phyloP scores from a whole-genome alignment of 2,329 filamentous ascomycete genomes.

The Talaromyces verruculosus region DNA sequence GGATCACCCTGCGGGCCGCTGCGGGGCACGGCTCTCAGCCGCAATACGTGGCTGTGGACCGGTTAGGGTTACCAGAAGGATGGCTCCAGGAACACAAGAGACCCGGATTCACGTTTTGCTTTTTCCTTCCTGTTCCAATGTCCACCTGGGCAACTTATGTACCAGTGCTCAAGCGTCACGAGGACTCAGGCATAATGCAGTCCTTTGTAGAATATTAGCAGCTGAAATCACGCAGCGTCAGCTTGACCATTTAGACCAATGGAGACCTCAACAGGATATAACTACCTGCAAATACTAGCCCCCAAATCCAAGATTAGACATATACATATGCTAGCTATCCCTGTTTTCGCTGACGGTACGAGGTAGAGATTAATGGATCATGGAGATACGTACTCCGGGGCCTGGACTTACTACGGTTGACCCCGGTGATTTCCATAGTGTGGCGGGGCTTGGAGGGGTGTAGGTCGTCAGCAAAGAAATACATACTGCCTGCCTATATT shows the following conservation, averaged over 20 bases:
- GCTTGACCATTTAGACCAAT: background rate
- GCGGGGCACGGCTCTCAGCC: background rate
- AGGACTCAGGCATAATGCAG: background rate
- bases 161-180: background rate
- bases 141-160: background rate
- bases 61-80: background rate
- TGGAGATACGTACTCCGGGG: background rate
- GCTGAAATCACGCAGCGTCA: background rate
- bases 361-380: background rate
- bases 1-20: background rate
- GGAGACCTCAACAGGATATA: background rate
- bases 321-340: background rate
- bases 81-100: background rate
- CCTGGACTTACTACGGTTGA: background rate
- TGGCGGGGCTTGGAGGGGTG: background rate
- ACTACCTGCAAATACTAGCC: background rate
- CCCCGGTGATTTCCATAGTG: background rate
- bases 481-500: background rate
- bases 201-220: constrained; percentile 1
- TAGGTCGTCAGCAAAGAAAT: background rate
- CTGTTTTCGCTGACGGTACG: background rate
- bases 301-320: background rate
- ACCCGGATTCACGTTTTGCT: background rate
- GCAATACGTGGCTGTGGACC: background rate
- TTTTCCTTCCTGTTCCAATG: background rate